Percentiles rank a stretch among this genome's conserved stretches.
Conservation (phyloP, 495 filamentous ascomycete species). For the Amniculicola lignicola region DNA sequence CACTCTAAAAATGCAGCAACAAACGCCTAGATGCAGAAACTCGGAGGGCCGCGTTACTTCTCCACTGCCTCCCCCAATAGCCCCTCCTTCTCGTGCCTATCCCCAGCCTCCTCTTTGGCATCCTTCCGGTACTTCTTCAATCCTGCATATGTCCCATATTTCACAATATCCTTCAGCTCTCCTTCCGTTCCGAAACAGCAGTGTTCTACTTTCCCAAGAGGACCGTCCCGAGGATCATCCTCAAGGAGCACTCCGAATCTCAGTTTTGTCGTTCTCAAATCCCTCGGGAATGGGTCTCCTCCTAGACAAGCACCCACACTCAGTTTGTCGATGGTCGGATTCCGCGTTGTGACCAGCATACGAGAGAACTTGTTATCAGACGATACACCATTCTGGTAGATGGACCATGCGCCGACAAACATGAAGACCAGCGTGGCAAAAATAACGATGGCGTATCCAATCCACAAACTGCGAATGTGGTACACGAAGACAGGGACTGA, state of each 20-base stretch:
- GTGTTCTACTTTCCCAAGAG: constrained; percentile 28
- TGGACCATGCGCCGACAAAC: constrained; percentile 36
- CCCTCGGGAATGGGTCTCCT: constrained; percentile 43
- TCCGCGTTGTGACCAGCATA: constrained; percentile 46
- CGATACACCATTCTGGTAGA: constrained; percentile 40
- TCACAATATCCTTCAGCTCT: constrained; percentile 32
- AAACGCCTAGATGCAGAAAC: too few relatives aligned
- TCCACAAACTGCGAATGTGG: constrained; percentile 37
- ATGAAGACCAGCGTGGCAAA: constrained; percentile 34
- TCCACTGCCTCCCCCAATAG: constrained; percentile 13
- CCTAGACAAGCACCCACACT: constrained; percentile 44
- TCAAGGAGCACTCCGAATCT: constrained; percentile 41
- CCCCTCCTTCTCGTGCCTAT: constrained; percentile 18
- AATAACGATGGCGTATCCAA: constrained; percentile 43
- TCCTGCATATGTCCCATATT: constrained; percentile 35
- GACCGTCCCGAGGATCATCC: constrained; percentile 26
- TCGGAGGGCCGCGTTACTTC: too few relatives aligned
- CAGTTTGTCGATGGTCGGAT: constrained; percentile 41
- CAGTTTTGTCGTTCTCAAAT: constrained; percentile 38
- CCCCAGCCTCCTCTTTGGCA: constrained; percentile 12
- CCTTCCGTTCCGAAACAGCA: constrained; percentile 30
- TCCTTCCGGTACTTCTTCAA: constrained; percentile 29
- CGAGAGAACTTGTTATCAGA: constrained; percentile 45
- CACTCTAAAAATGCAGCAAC: too few relatives aligned
- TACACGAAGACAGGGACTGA: constrained; percentile 41